A percentile compares a stretch with the other conserved stretches of the same genome.
Evolutionary conservation across 257 asterid species (phyloP).

Genomic region (Ilex aquifolium): DNA sequence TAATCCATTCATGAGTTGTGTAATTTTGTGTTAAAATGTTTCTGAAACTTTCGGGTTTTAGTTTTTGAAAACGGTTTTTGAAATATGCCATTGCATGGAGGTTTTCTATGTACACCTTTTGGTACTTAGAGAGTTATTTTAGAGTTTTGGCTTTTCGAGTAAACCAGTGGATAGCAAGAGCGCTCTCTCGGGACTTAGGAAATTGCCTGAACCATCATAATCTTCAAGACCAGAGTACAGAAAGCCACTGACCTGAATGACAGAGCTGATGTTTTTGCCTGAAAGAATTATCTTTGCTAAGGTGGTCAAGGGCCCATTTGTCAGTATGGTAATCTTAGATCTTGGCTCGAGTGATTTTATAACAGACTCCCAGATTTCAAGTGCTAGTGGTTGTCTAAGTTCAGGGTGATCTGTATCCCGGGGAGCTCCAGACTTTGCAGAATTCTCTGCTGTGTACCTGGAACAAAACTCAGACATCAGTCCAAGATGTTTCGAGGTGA

Average conservation of each 20-base stretch:
- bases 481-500: neutral
- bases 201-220: too few relatives aligned
- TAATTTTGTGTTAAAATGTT: too few relatives aligned
- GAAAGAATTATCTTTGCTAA: constrained; percentile 57
- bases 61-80: too few relatives aligned
- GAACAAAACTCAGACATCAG: neutral
- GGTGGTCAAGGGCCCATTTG: constrained; percentile 86
- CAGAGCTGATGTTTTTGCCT: constrained; percentile 32
- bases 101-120: too few relatives aligned
- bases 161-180: too few relatives aligned
- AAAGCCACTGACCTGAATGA: constrained; percentile 48
- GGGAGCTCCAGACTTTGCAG: constrained; percentile 65
- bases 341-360: constrained; percentile 41
- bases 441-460: constrained; percentile 77
- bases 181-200: too few relatives aligned
- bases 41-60: too few relatives aligned
- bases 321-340: constrained; percentile 58
- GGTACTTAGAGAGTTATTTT: too few relatives aligned
- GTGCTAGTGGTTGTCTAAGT: constrained; percentile 72
- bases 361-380: constrained; percentile 66
- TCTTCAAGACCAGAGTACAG: too few relatives aligned
- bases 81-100: too few relatives aligned
- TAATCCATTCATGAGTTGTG: too few relatives aligned
- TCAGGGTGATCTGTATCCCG: constrained; percentile 72
- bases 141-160: too few relatives aligned